Conservation (phyloP, 78 protist species). For the Dictyostelium brefeldianum region DNA sequence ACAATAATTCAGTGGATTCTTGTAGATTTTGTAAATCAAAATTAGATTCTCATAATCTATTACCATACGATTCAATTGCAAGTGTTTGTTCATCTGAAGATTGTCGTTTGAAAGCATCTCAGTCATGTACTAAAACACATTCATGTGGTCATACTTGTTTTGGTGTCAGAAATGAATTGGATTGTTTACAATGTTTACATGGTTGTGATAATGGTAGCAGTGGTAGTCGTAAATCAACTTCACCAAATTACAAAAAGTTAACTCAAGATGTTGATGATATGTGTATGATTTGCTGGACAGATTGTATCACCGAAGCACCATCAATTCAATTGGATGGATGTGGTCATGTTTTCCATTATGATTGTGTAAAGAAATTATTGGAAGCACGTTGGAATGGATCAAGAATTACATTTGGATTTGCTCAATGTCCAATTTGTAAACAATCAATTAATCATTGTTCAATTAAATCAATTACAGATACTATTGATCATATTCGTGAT, state of each 20-base stretch:
- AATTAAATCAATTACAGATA: conserved; percentile 27
- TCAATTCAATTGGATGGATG: conserved; percentile 81
- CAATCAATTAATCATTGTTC: conserved; percentile 56
- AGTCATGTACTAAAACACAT: conserved; percentile 46
- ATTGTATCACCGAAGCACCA: conserved; percentile 76
- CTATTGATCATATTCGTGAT: conserved; percentile 39
- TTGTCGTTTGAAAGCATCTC: conserved; percentile 29
- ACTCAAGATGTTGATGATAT: conserved; percentile 84
- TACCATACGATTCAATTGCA: conserved; percentile 28
- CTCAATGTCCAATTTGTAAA: conserved; percentile 89
- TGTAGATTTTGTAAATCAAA: conserved; percentile 59
- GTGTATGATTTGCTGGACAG: conserved; percentile 90
- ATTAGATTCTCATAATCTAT: conserved; percentile 36
- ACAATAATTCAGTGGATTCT: neutral
- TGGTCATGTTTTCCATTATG: conserved; percentile 87
- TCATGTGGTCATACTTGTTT: conserved; percentile 85
- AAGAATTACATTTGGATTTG: conserved; percentile 86
- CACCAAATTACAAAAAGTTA: neutral
- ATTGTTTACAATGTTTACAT: conserved; percentile 85
- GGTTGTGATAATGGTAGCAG: conserved; percentile 45
- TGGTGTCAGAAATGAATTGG: conserved; percentile 80
- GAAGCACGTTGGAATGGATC: conserved; percentile 81
- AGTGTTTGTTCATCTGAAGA: conserved; percentile 57
- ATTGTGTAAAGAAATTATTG: conserved; percentile 56
- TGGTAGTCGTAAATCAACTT: no score